phyloP scores from a whole-genome alignment of 2,329 filamentous ascomycete species.

The Stemphylium lycopersici region DNA sequence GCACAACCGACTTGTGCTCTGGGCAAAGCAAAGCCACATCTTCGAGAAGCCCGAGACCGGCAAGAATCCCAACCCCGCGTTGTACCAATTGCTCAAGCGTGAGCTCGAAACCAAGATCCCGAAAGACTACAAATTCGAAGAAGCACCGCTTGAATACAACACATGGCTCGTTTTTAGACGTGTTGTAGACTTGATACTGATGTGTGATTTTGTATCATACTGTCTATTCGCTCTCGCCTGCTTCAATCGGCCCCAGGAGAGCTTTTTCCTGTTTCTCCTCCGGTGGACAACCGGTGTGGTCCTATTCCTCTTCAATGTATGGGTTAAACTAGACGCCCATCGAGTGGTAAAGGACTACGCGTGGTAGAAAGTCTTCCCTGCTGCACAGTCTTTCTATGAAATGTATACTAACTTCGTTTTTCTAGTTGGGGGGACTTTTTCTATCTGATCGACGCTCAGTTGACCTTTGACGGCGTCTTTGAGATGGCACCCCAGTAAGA shows the following conservation, averaged over 20 bases:
- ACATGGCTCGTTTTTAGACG: slow-evolving; percentile 97
- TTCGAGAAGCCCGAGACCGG: slow-evolving; percentile 85
- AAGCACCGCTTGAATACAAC: slow-evolving; percentile 96
- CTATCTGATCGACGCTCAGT: slow-evolving; percentile 94
- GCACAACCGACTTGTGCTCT: slow-evolving; percentile 81
- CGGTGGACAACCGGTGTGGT: slow-evolving; percentile 81
- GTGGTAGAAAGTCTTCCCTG: slow-evolving; percentile 67
- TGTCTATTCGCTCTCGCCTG: slow-evolving; percentile 94
- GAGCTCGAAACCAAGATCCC: slow-evolving; percentile 96
- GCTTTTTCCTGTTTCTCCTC: slow-evolving; percentile 67
- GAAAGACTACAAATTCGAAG: slow-evolving; percentile 89
- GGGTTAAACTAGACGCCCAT: slow-evolving; percentile 98
- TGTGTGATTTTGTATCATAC: slow-evolving; percentile 99
- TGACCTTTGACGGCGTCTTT: slow-evolving; percentile 98
- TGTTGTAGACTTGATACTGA: slow-evolving; percentile 93
- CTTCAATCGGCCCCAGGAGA: slow-evolving; percentile 78
- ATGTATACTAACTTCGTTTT: too few relatives aligned
- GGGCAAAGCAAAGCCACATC: slow-evolving; percentile 83
- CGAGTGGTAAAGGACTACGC: slow-evolving; percentile 98
- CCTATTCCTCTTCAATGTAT: slow-evolving; percentile 91
- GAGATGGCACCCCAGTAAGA: slow-evolving; percentile 83
- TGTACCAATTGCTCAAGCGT: slow-evolving; percentile 82
- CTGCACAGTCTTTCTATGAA: too few relatives aligned
- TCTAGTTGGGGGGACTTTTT: slow-evolving; percentile 92
- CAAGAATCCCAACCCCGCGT: slow-evolving; percentile 78